Conservation (phyloP, 305 asterid genomes). For the Fraxinus velutina region DNA sequence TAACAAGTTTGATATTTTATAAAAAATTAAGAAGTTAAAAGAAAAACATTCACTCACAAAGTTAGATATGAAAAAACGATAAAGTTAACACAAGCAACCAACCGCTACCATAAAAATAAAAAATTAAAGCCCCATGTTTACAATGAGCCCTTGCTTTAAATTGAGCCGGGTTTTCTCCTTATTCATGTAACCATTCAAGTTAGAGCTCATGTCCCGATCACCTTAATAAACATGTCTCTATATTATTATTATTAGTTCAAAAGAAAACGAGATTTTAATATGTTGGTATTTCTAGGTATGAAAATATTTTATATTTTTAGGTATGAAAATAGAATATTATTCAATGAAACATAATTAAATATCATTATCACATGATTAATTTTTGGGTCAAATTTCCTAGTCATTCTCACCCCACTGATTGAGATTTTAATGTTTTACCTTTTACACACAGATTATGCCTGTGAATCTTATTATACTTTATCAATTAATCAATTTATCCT, state of each 20-base stretch:
- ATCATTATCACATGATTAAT: constrained; percentile 26
- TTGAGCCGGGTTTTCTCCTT: background rate
- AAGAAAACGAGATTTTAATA: background rate
- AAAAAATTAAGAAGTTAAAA: too few species aligned
- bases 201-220: background rate
- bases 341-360: constrained; percentile 18
- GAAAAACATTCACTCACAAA: background rate
- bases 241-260: too few species aligned
- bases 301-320: background rate
- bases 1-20: too few species aligned
- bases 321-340: background rate
- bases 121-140: background rate
- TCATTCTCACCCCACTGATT: constrained; percentile 43
- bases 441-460: constrained; percentile 38
- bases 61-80: too few species aligned
- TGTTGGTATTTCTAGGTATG: background rate
- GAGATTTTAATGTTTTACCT: constrained; percentile 42
- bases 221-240: background rate
- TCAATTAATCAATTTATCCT: constrained; percentile 25
- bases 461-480: constrained; percentile 28
- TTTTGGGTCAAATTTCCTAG: constrained; percentile 42
- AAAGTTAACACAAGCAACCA: background rate
- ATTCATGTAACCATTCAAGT: background rate
- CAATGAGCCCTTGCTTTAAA: background rate
- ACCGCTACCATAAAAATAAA: background rate